Evolutionary conservation across 495 filamentous ascomycete species (phyloP), one percentile per base, ranked within the genome.

Genomic region (Penicillium pulvis): DNA sequence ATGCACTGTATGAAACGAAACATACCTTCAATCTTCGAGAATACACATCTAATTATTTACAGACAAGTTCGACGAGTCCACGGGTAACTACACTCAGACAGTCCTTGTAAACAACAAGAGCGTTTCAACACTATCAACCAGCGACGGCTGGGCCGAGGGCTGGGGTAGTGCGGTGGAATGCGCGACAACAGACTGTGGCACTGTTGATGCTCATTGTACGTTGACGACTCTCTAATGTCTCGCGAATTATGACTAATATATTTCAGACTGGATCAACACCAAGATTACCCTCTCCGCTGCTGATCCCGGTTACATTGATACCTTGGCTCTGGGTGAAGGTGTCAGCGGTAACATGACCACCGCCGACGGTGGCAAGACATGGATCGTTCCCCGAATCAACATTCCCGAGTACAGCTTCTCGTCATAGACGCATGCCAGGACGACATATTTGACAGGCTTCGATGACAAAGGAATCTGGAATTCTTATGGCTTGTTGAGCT

Each of bases 131-230:
- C 62, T 78, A 11, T 75, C 74, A 24, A 75, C 74, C 23, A 70
- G 72, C 56, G 59, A 66, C 53, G 71, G 64, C 17, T 36, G 61
- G 10, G 59, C 73, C 26, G 56, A 74, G 56, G 72, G 72, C 52
- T 76, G 75, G 74, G 75, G 74, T 10, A 75, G 71, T 44, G 69
- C 75, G 7, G 71, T 78, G 1, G 75, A 78, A 51, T 78, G 75
- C 36, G 72, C 71, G 35, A 64, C 64, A 26, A 53, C 62, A 26
- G 65, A 72, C 57, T 78, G 75, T 60, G 74, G 75, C 45, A 75
- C 70, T 59, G 66, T 78, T 35, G 61, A 62, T 36, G 67, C 67
- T 48, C 75, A 78, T 56, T 56, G 71, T 71, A 66, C 61, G 68
- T 59, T 6, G 31, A 43, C 3, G 45, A 14, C 12, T 39, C 17